These are phyloP conservation scores for Trichoderma orchidacearum DNA, from an alignment of 495 filamentous ascomycete species.

Conservation along the genomic window DNA sequence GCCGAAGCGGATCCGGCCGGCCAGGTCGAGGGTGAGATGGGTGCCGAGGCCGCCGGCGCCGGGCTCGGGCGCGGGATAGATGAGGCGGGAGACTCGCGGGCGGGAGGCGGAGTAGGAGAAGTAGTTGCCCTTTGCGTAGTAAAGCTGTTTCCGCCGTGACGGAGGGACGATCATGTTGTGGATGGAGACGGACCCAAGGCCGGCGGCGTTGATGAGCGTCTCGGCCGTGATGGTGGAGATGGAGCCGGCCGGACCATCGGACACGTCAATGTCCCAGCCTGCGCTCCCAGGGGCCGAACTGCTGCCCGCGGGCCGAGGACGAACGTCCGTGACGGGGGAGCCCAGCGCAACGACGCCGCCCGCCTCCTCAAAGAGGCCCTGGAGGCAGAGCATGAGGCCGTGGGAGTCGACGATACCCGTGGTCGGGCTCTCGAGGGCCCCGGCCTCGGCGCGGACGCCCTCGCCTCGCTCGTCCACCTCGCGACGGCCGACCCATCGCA, in stretches of 20 bases:
- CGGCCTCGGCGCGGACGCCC: conserved; percentile 52
- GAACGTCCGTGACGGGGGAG: conserved; percentile 45
- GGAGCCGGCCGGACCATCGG: conserved; percentile 28
- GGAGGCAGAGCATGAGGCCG: conserved; percentile 63
- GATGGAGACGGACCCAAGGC: conserved; percentile 59
- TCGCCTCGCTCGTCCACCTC: conserved; percentile 45
- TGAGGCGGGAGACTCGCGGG: conserved; percentile 56
- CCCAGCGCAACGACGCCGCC: conserved; percentile 62
- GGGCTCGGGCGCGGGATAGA: conserved; percentile 76
- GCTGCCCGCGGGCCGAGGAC: conserved; percentile 37
- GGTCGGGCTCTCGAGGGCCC: conserved; percentile 65
- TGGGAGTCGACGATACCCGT: conserved; percentile 92
- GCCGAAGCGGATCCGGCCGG: conserved; percentile 76
- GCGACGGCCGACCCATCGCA: conserved; percentile 46
- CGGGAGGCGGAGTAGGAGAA: conserved; percentile 62
- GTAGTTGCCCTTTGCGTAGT: conserved; percentile 92
- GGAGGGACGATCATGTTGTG: conserved; percentile 70
- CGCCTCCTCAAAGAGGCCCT: conserved; percentile 57
- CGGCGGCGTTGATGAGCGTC: conserved; percentile 74
- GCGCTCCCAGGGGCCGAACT: conserved; percentile 33
- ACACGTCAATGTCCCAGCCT: conserved; percentile 29
- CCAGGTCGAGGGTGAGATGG: conserved; percentile 84
- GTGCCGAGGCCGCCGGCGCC: conserved; percentile 81
- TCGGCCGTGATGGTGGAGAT: conserved; percentile 51
- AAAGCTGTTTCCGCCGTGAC: conserved; percentile 41